These are phyloP conservation scores for Colletotrichum somersetense DNA, from an alignment of 2,329 filamentous ascomycete species.

Conservation along the genomic window DNA sequence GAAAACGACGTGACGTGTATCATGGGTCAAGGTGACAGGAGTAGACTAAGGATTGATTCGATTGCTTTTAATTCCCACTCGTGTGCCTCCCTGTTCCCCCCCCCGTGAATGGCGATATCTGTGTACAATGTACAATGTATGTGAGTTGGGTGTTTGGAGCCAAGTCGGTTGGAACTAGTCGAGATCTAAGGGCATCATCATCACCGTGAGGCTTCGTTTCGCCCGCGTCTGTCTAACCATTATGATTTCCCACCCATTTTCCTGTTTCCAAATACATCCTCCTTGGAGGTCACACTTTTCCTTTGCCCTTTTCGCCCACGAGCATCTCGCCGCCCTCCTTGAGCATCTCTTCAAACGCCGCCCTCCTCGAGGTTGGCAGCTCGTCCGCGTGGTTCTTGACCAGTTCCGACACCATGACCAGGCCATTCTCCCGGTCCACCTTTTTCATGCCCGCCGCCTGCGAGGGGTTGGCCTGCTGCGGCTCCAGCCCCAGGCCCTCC, in stretches of 20 bases:
- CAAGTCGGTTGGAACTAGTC: no score
- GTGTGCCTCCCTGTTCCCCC: background rate
- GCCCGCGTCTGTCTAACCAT: no score
- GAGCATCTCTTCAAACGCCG: slow-evolving; percentile 62
- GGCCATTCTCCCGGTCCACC: slow-evolving; percentile 71
- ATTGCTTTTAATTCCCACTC: background rate
- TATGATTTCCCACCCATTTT: background rate
- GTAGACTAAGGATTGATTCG: slow-evolving; percentile 38
- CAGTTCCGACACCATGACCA: slow-evolving; percentile 70
- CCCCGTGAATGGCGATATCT: background rate
- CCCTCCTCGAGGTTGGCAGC: slow-evolving; percentile 55
- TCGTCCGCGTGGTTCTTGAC: slow-evolving; percentile 58
- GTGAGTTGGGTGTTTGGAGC: background rate
- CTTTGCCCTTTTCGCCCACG: slow-evolving; percentile 45
- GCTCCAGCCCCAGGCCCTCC: slow-evolving; percentile 57
- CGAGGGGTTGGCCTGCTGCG: slow-evolving; percentile 60
- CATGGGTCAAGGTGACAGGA: slow-evolving; percentile 36
- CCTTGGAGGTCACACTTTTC: background rate
- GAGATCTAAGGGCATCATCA: background rate
- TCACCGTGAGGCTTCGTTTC: background rate
- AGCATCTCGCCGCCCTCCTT: slow-evolving; percentile 63
- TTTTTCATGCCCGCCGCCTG: slow-evolving; percentile 60
- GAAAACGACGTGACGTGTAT: slow-evolving; percentile 40
- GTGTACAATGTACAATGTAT: background rate
- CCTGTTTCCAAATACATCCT: no score